Percentiles rank a stretch among this genome's conserved stretches.
Evolutionary conservation across 495 filamentous ascomycete genomes (phyloP).

Genomic region (Margaritispora aquatica): DNA sequence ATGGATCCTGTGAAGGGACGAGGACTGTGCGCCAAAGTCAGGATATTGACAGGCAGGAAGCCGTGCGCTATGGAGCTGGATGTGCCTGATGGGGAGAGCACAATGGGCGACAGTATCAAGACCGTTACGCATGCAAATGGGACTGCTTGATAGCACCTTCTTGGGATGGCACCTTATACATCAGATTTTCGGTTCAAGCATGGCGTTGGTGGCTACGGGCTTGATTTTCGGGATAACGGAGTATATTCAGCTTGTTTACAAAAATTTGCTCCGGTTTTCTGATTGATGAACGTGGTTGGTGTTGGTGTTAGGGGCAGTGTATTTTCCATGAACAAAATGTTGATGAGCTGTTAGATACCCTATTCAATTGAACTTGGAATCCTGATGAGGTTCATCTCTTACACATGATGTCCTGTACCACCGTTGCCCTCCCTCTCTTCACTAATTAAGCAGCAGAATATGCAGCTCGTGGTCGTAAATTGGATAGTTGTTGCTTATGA

Average conservation of each 20-base stretch:
- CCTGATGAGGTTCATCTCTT: neutral
- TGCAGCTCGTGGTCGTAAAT: too few species aligned
- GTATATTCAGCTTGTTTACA: neutral
- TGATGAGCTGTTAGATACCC: neutral
- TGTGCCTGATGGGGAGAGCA: conserved; percentile 1
- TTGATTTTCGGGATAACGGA: neutral
- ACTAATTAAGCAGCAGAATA: too few species aligned
- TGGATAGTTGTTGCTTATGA: too few species aligned
- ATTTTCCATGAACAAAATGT: neutral
- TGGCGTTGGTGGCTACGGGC: neutral
- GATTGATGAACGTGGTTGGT: neutral
- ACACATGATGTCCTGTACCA: neutral
- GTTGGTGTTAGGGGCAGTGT: neutral
- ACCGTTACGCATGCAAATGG: conserved; percentile 6
- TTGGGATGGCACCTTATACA: neutral
- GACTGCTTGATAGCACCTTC: neutral
- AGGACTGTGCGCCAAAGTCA: conserved; percentile 38
- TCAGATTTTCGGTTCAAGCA: neutral
- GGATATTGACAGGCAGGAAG: conserved; percentile 52
- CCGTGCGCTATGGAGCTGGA: conserved; percentile 25
- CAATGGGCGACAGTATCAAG: neutral
- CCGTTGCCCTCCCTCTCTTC: too few species aligned
- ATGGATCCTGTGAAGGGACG: conserved; percentile 33
- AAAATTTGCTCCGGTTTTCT: neutral
- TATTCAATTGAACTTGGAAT: neutral